A percentile compares a stretch with the other conserved stretches of the same genome.
Conservation (phyloP, 441 rosid genomes). For the Pelargonium citronellum region DNA sequence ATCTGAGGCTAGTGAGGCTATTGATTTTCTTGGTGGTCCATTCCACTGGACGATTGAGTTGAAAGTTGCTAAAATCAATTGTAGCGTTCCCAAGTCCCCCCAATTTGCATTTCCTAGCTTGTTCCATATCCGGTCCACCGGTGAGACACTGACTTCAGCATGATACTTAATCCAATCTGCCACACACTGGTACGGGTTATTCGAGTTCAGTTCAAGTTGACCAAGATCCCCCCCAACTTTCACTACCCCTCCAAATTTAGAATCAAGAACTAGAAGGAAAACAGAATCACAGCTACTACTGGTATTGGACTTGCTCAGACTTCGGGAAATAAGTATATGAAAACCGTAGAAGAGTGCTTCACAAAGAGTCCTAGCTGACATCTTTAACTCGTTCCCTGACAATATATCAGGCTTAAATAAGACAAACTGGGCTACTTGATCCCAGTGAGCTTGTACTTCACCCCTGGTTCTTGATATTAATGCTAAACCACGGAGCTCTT, state of each 20-base stretch:
- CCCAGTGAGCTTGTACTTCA: slow-evolving; percentile 44
- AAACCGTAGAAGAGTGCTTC: slow-evolving; percentile 62
- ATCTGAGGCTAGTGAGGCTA: slow-evolving; percentile 41
- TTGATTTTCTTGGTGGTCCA: slow-evolving; percentile 52
- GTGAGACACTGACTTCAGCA: slow-evolving; percentile 43
- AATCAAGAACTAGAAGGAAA: slow-evolving; percentile 48
- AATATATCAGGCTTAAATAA: slow-evolving; percentile 41
- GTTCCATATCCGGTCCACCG: slow-evolving; percentile 54
- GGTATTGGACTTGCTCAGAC: slow-evolving; percentile 35
- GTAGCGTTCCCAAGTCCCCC: slow-evolving; percentile 58
- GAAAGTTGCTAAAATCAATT: slow-evolving; percentile 50
- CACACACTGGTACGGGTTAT: slow-evolving; percentile 37
- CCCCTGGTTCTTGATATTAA: slow-evolving; percentile 36
- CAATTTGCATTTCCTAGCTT: slow-evolving; percentile 59
- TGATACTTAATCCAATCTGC: slow-evolving; percentile 51
- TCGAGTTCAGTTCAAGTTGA: slow-evolving; percentile 32
- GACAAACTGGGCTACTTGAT: slow-evolving; percentile 43
- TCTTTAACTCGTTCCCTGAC: slow-evolving; percentile 36
- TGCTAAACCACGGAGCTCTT: slow-evolving; percentile 51
- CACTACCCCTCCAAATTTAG: slow-evolving; percentile 60
- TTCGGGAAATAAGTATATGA: slow-evolving; percentile 48
- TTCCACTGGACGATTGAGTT: slow-evolving; percentile 46
- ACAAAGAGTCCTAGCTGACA: slow-evolving; percentile 43
- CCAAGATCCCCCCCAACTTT: slow-evolving; percentile 52
- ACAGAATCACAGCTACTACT: slow-evolving; percentile 30